Evolutionary conservation across 306 rosid genomes (phyloP).

Genomic region (Delonix regia): DNA sequence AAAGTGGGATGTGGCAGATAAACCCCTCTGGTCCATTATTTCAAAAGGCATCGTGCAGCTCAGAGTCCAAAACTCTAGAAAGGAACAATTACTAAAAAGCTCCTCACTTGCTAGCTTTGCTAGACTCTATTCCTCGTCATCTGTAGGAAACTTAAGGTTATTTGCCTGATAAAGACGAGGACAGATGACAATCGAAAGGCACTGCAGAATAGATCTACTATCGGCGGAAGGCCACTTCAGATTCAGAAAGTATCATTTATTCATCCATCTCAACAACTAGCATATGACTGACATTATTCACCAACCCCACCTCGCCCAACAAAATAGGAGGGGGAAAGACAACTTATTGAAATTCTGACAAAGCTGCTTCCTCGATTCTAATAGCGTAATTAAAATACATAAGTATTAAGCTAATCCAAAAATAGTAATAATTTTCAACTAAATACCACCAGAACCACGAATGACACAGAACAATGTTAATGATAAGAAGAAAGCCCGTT

Average conservation of each 20-base stretch:
- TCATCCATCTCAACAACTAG: constrained; percentile 10
- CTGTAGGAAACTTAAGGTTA: constrained; percentile 38
- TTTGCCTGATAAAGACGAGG: constrained; percentile 18
- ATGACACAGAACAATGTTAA: not conserved
- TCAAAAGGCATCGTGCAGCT: constrained; percentile 67
- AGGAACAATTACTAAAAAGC: constrained; percentile 18
- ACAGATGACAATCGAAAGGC: constrained; percentile 17
- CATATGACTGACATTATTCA: not conserved
- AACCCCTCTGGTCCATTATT: constrained; percentile 62
- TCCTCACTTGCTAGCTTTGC: constrained; percentile 34
- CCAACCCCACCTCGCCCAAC: not conserved
- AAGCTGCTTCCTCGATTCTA: constrained; percentile 24
- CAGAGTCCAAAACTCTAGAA: constrained; percentile 33
- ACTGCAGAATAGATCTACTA: not conserved
- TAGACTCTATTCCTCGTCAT: constrained; percentile 26
- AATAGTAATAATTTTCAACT: constrained; percentile 31
- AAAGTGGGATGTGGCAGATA: constrained; percentile 57
- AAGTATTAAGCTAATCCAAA: not conserved
- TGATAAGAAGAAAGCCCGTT: constrained; percentile 31
- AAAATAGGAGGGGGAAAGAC: not conserved
- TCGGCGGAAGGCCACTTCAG: not conserved
- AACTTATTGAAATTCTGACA: not conserved
- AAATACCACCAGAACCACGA: constrained; percentile 15
- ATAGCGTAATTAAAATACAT: constrained; percentile 23
- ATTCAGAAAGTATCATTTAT: constrained; percentile 6